Evolutionary conservation across 176 grass and related monocot species (phyloP).

Genomic region (Eleusine indica): DNA sequence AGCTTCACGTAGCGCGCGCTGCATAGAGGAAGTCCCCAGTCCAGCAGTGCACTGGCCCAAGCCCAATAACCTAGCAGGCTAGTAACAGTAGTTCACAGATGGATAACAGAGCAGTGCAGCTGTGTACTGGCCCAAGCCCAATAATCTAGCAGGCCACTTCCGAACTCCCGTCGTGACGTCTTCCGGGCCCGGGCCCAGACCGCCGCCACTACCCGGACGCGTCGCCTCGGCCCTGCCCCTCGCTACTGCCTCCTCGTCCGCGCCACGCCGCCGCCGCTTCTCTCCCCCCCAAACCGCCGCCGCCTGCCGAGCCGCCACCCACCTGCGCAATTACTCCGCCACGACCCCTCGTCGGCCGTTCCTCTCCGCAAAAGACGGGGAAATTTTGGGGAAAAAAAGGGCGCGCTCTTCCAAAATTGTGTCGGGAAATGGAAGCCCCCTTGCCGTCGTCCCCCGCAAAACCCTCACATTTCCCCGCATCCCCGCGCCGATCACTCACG

Average conservation of each 20-base stretch:
- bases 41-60: no score
- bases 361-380: neutral
- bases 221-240: neutral
- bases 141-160: neutral
- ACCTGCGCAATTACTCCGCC: neutral
- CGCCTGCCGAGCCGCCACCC: neutral
- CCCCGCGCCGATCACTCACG: neutral
- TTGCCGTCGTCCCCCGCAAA: constrained; percentile 2
- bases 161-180: neutral
- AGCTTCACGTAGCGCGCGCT: no score
- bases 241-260: neutral
- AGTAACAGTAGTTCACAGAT: no score
- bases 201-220: neutral
- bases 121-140: neutral
- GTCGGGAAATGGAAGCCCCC: constrained; percentile 20
- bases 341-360: neutral
- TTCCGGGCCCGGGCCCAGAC: neutral
- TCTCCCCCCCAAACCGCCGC: neutral
- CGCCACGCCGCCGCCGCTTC: neutral
- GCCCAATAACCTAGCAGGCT: no score
- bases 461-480: neutral
- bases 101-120: no score
- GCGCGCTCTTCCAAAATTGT: constrained; percentile 3
- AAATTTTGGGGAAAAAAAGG: neutral
- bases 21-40: no score